Evolutionary conservation across 108 stramenopile genomes (phyloP), one percentile per base, ranked within the genome.

Genomic region (Cyclostephanos invisitatus): DNA sequence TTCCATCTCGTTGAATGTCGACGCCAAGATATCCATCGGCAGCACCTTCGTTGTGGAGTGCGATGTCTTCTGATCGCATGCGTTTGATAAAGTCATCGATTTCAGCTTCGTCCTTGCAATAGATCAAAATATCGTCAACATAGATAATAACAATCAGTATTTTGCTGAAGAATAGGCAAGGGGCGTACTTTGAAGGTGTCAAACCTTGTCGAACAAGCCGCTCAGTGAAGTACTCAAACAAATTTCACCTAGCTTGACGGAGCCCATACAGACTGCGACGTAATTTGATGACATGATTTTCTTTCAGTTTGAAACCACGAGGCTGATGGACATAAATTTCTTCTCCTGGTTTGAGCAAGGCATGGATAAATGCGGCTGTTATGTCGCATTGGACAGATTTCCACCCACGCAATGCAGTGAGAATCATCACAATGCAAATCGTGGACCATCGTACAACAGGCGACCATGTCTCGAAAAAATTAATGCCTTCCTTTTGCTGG

Each of bases 401-500:
- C 6, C 25, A 42, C 3, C 37, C 10, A 7, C 28, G 36, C 5
- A 22, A 56, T 4, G 69, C 24, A 49, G 75, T 20, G 1, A 77
- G 8, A 12, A 64, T 63, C 37, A 83, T n/a, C 10, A 81, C 18
- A 2, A 77, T 9, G 21, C 82, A 55, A 62, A 82, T 66, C 0
- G 81, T 82, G 35, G 58, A 64, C 81, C 83, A 84, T 6, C 60
- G 54, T 1, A 87, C 75, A 1, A 87, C 84, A 7, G 87, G 84
- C 14, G 87, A 64, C 49, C 32, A 87, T 18, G 80, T 88, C 46
- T 73, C 67, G 25, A 61, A 68, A 62, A 32, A 77, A 57, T 75
- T 58, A n/a, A 68, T 44, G 0, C 70, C 76, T 56, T 71, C 63
- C 2, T 22, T 9, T 48, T 83, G 77, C 7, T 35, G 15, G 18